Base-by-base conservation (phyloP, 306 rosid genomes). In the Gleditsia sinensis region DNA sequence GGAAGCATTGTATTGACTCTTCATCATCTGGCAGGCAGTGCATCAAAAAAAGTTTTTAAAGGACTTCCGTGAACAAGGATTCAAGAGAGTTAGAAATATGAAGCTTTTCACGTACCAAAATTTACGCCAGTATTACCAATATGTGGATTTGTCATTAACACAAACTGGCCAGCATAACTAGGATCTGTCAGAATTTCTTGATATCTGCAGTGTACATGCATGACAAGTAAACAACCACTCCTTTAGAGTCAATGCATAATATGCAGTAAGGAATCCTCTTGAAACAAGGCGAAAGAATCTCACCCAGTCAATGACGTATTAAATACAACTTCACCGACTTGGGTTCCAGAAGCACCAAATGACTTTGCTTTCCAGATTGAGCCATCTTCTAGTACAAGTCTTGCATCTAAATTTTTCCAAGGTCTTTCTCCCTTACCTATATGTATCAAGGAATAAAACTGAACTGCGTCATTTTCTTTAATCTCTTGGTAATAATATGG, bases 141-240 rank as follows among this genome's bases (percentile, higher is more conserved):
- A 17, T 91, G 98, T 0, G 98, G 98, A 82, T 87, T 91, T 53
- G 97, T 89, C 96, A 93, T 93, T 16, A 91, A 75, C 46, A 93
- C 97, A 86, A 91, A 91, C 81, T 93, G 97, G 3, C 97, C 98
- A 71, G 97, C 94, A 79, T 93, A 93, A 74, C 98, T 93, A 50
- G 98, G 98, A 76, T 93, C 97, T 0, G 98, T 93, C 61, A 93
- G 80, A 83, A 93, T 93, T 72, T 93, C 98, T 78, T 93, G 98
- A 82, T 93, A 93, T 80, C 98, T 93, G 82, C 74, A 30, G 9
- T 21, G 59, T 51, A 49, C 24, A 70, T 51, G 64, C 65, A 57
- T 48, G 3, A 49, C 45, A 48, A n/a, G 13, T 13, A 40, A 40
- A 40, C 10, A 1, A 40, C 0, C n/a, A 40, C n/a, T n/a, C n/a